Percentiles rank a stretch among this genome's conserved stretches.
These are phyloP conservation scores for Pythium dissimile DNA, from an alignment of 352 stramenopile species.

Conservation along the genomic window DNA sequence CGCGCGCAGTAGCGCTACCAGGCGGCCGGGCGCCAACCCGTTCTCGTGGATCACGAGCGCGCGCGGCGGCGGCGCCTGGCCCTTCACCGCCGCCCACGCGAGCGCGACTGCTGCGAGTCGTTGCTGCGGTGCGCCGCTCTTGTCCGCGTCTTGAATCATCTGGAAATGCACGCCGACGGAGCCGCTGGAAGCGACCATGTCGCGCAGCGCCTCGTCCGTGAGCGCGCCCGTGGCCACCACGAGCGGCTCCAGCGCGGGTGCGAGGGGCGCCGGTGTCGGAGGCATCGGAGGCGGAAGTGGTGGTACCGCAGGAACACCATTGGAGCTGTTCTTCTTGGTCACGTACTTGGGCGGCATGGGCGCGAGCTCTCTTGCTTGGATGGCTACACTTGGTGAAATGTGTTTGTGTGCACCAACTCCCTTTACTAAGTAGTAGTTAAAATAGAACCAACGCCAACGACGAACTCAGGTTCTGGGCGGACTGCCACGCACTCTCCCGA, in stretches of 20 bases:
- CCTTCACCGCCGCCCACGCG: neutral
- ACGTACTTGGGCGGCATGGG: too few relatives aligned
- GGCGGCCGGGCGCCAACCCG: neutral
- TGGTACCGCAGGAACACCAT: too few relatives aligned
- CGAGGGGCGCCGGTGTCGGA: neutral
- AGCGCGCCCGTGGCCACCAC: neutral
- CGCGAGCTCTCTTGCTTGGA: too few relatives aligned
- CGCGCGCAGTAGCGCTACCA: neutral
- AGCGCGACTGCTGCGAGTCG: neutral
- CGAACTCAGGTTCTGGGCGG: too few relatives aligned
- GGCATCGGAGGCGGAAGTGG: too few relatives aligned
- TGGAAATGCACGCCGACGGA: constrained; percentile 5
- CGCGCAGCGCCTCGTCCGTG: neutral
- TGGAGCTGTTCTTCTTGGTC: too few relatives aligned
- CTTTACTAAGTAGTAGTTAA: too few relatives aligned
- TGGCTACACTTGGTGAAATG: too few relatives aligned
- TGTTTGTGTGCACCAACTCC: too few relatives aligned
- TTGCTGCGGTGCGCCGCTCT: neutral
- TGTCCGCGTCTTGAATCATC: neutral
- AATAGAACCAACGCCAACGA: too few relatives aligned
- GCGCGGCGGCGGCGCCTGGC: neutral
- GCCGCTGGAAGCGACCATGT: neutral
- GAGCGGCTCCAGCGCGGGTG: neutral
- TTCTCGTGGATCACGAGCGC: neutral
- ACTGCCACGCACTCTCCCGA: neutral